Evolutionary conservation across 2,329 filamentous ascomycete species (phyloP), one percentile per base, ranked within the genome.

Genomic region (Simplicillium sp.): DNA sequence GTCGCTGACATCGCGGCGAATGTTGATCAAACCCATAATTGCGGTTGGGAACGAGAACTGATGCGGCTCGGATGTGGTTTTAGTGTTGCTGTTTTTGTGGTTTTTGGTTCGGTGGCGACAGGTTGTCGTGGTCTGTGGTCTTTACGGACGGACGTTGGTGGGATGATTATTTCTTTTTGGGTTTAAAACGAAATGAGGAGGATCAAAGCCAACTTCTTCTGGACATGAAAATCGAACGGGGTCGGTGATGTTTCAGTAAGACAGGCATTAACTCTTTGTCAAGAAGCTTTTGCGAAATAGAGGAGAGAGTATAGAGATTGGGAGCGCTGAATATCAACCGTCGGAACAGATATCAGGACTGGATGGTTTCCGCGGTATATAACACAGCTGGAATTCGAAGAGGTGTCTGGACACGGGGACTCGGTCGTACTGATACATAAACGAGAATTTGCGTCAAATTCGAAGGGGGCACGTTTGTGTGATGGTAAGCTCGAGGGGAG

Each of bases 401-500:
- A 87, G 87, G 82, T 90, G 83, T 86, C 82, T 86, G 81, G 87
- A 88, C 82, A 87, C 81, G 84, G 85, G 80, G 80, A 78, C 78
- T 61, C 75, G 65, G 81, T 84, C 84, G 86, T 87, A 84, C 87
- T 88, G 88, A 95, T 94, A 94, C 88, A 94, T 94, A 94, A 85
- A 94, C 87, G 84, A 62, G 59, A 60, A 59, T 58, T 56, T 63
- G 53, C 49, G 40, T 71, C 70, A 64, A 61, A 56, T 60, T 54
- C 57, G 46, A 46, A 28, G 25, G 32, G 32, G 13, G 32, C 13
- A 15, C 15, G 18, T 36, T 36, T 36, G 15, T 12, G 34, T 36
- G 15, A 17, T 36, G 15, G 34, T 17, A 18, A 36, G 15, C 18
- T 17, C 34, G 15, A 36, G 9, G 33, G 13, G 14, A 36, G 18